phyloP scores from a whole-genome alignment of 371 early-diverging fungal species.

The Entomophthora muscae region DNA sequence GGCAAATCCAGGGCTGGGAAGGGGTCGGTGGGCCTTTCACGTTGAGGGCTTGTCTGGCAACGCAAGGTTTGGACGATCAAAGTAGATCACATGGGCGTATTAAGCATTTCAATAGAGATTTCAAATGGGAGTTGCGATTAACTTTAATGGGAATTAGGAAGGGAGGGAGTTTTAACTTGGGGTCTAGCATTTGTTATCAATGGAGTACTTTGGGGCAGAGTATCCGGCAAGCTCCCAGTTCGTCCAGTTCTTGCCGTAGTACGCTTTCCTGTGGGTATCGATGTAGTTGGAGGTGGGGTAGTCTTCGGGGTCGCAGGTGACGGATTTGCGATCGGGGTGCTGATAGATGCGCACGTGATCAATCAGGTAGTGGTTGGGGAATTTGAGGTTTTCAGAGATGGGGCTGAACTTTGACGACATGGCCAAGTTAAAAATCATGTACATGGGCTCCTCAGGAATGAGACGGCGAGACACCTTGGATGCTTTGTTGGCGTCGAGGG shows the following conservation, averaged over 20 bases:
- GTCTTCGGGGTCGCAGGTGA: slow-evolving; percentile 29
- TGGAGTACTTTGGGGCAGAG: slow-evolving; percentile 7
- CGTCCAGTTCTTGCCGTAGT: slow-evolving; percentile 12
- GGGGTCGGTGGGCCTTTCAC: too few relatives aligned
- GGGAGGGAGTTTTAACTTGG: too few relatives aligned
- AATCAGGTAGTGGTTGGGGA: slow-evolving; percentile 22
- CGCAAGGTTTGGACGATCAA: too few relatives aligned
- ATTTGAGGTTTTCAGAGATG: slow-evolving; percentile 16
- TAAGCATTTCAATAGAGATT: too few relatives aligned
- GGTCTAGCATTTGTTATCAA: slow-evolving; percentile 1
- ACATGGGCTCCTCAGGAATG: slow-evolving; percentile 11
- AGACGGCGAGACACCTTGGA: slow-evolving; percentile 7
- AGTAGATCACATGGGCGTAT: too few relatives aligned
- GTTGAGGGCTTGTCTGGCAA: too few relatives aligned
- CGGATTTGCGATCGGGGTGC: slow-evolving; percentile 23
- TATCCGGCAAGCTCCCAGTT: slow-evolving; percentile 14
- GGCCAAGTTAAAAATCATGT: slow-evolving; percentile 21
- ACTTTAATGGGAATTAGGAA: too few relatives aligned
- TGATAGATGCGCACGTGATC: slow-evolving; percentile 32
- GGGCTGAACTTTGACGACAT: slow-evolving; percentile 21
- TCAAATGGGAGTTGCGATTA: too few relatives aligned
- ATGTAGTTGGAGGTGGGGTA: slow-evolving; percentile 29
- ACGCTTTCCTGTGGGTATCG: slow-evolving; percentile 14
- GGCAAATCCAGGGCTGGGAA: too few relatives aligned
- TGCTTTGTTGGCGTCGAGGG: slow-evolving; percentile 5